Evolutionary conservation across 2,329 filamentous ascomycete genomes (phyloP).

Genomic region (Rhinocladiella similis): DNA sequence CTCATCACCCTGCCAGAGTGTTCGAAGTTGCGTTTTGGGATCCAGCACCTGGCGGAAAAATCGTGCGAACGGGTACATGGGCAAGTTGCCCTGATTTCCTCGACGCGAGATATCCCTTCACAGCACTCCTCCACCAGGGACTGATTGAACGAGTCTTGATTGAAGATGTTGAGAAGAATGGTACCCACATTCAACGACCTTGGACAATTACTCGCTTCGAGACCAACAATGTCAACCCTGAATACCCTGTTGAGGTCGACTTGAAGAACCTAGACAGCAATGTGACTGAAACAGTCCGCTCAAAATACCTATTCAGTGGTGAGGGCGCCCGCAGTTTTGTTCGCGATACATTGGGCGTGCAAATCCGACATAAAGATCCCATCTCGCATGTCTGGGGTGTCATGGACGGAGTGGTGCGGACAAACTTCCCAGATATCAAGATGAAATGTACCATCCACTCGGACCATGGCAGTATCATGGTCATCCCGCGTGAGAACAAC

Average conservation of each 20-base stretch:
- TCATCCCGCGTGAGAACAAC: slow-evolving; percentile 55
- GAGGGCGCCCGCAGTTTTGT: slow-evolving; percentile 64
- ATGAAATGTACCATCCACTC: slow-evolving; percentile 69
- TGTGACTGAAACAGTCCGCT: slow-evolving; percentile 62
- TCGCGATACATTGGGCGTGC: slow-evolving; percentile 65
- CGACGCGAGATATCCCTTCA: slow-evolving; percentile 64
- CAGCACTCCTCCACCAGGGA: slow-evolving; percentile 62
- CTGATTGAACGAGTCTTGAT: slow-evolving; percentile 64
- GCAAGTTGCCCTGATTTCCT: slow-evolving; percentile 84
- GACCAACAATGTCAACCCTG: slow-evolving; percentile 60
- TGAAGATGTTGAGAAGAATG: slow-evolving; percentile 61
- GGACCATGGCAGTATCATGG: slow-evolving; percentile 64
- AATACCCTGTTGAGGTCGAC: slow-evolving; percentile 78
- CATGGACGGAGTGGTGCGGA: slow-evolving; percentile 65
- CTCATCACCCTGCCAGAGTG: slow-evolving; percentile 80
- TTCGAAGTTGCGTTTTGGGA: slow-evolving; percentile 71
- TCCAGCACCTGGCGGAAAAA: slow-evolving; percentile 55
- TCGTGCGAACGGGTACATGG: slow-evolving; percentile 68
- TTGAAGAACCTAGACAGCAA: slow-evolving; percentile 75
- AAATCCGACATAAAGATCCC: slow-evolving; percentile 63
- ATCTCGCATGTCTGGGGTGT: slow-evolving; percentile 67
- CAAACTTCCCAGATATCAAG: slow-evolving; percentile 64
- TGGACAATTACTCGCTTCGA: slow-evolving; percentile 64
- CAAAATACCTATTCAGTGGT: slow-evolving; percentile 64
- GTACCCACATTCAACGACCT: slow-evolving; percentile 57